These are phyloP conservation scores for Paecilomyces sp. DNA, from an alignment of 2,329 filamentous ascomycete species.

Conservation along the genomic window DNA sequence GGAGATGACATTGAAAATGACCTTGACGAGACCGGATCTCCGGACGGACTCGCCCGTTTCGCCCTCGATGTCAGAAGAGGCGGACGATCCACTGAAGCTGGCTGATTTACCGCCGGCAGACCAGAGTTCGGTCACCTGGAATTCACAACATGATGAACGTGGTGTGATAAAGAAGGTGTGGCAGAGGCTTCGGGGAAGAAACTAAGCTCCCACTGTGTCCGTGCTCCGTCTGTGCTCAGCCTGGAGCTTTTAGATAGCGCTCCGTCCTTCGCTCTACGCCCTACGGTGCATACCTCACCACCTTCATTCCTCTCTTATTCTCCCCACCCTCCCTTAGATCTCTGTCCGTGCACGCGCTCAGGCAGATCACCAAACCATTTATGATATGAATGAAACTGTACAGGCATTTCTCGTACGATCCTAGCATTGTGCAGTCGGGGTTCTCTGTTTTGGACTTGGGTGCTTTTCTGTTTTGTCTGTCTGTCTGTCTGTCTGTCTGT, in stretches of 20 bases:
- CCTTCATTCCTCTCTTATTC: background rate
- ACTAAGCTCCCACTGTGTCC: slow-evolving; percentile 4
- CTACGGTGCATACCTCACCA: background rate
- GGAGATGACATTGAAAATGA: slow-evolving; percentile 97
- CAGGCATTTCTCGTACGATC: background rate
- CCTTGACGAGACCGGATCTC: slow-evolving; percentile 80
- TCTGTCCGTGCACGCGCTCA: background rate
- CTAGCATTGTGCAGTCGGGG: background rate
- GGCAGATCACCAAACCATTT: background rate
- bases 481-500: background rate
- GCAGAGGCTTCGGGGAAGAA: slow-evolving; percentile 31
- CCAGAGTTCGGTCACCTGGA: slow-evolving; percentile 35
- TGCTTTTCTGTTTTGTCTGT: background rate
- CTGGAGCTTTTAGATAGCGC: background rate
- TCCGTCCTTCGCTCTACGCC: slow-evolving; percentile 1
- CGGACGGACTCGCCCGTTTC: slow-evolving; percentile 37
- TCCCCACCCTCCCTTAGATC: background rate
- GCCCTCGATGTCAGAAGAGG: slow-evolving; percentile 59
- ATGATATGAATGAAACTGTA: background rate
- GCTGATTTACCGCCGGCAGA: slow-evolving; percentile 44
- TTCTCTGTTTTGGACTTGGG: background rate
- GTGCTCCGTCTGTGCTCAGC: slow-evolving; percentile 1
- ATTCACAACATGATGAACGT: slow-evolving; percentile 33
- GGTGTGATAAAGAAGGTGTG: slow-evolving; percentile 38
- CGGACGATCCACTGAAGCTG: slow-evolving; percentile 49